phyloP scores from a whole-genome alignment of 2,329 filamentous ascomycete species.

The Blumeria graminis region DNA sequence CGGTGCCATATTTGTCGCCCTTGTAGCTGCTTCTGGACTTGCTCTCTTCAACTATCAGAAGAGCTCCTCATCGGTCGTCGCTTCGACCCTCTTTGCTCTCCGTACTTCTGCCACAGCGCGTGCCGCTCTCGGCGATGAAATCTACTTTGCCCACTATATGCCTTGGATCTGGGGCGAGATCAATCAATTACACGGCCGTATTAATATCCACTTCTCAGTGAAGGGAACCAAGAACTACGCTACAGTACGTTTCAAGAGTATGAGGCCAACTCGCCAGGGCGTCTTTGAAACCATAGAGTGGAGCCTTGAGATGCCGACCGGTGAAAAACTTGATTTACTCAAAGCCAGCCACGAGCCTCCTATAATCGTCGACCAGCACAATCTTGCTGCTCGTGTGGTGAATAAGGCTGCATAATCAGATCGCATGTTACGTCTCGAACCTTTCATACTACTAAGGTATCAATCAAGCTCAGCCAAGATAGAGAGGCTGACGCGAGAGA shows the following conservation, averaged over 20 bases:
- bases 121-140: constrained; percentile 60
- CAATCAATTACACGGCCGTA: constrained; percentile 79
- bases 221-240: constrained; percentile 50
- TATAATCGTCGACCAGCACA: too few species aligned
- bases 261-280: constrained; percentile 34
- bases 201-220: constrained; percentile 71
- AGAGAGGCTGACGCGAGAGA: too few species aligned
- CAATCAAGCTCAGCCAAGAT: too few species aligned
- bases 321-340: constrained; percentile 43
- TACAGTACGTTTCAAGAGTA: constrained; percentile 59
- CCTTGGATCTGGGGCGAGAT: constrained; percentile 72
- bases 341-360: background rate
- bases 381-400: too few species aligned
- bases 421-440: too few species aligned
- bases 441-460: too few species aligned
- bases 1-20: constrained; percentile 53
- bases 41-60: constrained; percentile 99
- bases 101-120: constrained; percentile 56
- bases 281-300: constrained; percentile 77
- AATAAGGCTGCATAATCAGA: too few species aligned
- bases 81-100: constrained; percentile 73
- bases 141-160: constrained; percentile 56
- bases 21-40: constrained; percentile 46
- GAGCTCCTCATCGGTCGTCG: constrained; percentile 63
- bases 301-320: constrained; percentile 49